phyloP scores from a whole-genome alignment of 1,139 yeast species.

The Suhomyces wounanorum region DNA sequence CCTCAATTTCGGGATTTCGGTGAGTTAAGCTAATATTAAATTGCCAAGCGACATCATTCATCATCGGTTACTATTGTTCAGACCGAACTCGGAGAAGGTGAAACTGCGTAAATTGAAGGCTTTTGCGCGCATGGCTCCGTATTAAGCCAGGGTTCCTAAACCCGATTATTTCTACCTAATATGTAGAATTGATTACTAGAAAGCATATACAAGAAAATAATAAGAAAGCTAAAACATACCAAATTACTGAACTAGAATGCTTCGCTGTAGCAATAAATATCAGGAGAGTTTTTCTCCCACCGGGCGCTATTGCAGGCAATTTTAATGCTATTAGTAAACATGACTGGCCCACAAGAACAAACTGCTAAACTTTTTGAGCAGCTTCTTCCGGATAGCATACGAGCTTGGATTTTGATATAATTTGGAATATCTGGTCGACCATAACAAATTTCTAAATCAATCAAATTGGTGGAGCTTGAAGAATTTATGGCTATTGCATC shows the following conservation, averaged over 20 bases:
- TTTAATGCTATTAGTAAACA: slow-evolving; percentile 29
- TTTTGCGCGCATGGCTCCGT: not conserved
- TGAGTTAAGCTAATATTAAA: not conserved
- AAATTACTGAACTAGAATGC: slow-evolving; percentile 19
- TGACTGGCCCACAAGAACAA: slow-evolving; percentile 40
- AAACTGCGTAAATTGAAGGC: not conserved
- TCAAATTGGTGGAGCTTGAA: not conserved
- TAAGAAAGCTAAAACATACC: not conserved
- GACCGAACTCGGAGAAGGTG: not conserved
- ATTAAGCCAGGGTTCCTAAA: not conserved
- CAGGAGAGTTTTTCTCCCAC: slow-evolving; percentile 29
- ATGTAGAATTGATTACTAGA: not conserved
- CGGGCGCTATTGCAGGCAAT: slow-evolving; percentile 31
- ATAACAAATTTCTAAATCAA: slow-evolving; percentile 1
- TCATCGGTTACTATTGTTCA: not conserved
- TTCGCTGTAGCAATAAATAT: slow-evolving; percentile 40
- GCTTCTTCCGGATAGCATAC: slow-evolving; percentile 3
- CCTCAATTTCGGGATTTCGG: not conserved
- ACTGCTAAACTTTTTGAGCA: slow-evolving; percentile 31
- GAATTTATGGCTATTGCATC: not conserved
- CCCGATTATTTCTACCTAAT: not conserved
- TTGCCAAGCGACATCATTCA: not conserved
- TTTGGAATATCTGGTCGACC: slow-evolving; percentile 12
- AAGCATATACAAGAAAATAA: not conserved
- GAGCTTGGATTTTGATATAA: slow-evolving; percentile 8